Base-by-base conservation (phyloP, 73 alveolate species). In the Tetrahymena elliotti region DNA sequence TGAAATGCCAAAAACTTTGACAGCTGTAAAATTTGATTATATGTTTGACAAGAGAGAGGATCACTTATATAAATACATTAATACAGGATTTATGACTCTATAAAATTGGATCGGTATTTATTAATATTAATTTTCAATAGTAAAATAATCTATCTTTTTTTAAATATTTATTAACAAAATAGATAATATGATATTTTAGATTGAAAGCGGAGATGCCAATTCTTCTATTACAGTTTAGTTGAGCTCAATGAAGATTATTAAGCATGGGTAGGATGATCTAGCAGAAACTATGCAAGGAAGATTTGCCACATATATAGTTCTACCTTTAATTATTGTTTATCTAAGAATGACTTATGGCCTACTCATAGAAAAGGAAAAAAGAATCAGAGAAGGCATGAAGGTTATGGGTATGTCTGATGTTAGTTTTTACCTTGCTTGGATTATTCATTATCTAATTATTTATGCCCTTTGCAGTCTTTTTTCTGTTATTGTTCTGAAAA, bases 321-420 rank as follows among this genome's bases (percentile, higher is more conserved):
- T 94, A 3, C 96, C 96, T n/a, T 18, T 94, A 37, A 94, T 94
- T 53, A 94, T 94, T 15, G 92, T 94, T 20, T 94, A 94, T 94
- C 47, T 94, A 35, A 94, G 96, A 94, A 94, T 94, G 96, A 94
- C 96, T 1, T 94, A 94, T 92, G 96, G 93, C 22, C 35, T 96
- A 9, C 95, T 96, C 16, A 93, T 95, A 22, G 99, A 99, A 95
- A 98, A 98, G 92, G 99, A 98, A 96, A 93, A 98, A 18, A 98
- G 96, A 95, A 98, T 98, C 13, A 98, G 99, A 98, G 99, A 99
- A 97, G 98, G 99, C 16, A 99, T 99, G 99, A 99, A 98, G 97
- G 98, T 99, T 96, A 99, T 99, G 99, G 99, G 99, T 34, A 93
- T 99, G 93, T 95, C 97, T 36, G 99, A 98, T 93, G 92, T 96